Base-by-base conservation (phyloP, 306 rosid species). In the Betula pendula region DNA sequence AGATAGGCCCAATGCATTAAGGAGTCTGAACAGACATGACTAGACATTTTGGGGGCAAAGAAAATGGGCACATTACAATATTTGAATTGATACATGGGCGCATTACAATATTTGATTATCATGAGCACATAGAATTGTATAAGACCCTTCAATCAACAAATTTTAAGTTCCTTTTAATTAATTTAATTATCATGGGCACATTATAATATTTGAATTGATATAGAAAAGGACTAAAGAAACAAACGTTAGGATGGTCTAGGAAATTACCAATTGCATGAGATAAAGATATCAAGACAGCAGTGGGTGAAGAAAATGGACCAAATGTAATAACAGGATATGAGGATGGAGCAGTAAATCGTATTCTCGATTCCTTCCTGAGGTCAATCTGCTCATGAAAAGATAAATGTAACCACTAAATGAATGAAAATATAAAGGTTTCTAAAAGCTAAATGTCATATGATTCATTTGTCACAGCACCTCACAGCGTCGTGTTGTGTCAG, bases 251-350 rank as follows among this genome's bases (percentile, higher is more conserved):
- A 60, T 69, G 22, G 70, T 53, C 69, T 53, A 75, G 74, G 55
- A 82, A 82, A 73, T 88, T 91, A 94, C 98, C 97, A 70, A 89
- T 84, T 50, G 96, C 98, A 76, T 85, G 92, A 67, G 98, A 91
- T 38, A 91, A 80, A 75, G 98, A 88, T 68, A 78, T 77, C 80
- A 94, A 76, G 82, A 90, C 96, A 40, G 68, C 94, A 19, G 81
- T 72, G 27, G 98, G 96, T 59, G 98, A 87, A 77, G 94, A 76
- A 87, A 90, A 91, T 49, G 98, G 97, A 76, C 98, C 98, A 81
- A 94, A 91, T 38, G 90, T 91, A 70, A 94, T 77, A 81, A 90
- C 83, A 70, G 98, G 98, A 81, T 90, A 91, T 50, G 97, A 80
- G 70, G 94, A 86, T 76, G 89, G 87, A 84, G 97, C 81, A 81